Evolutionary conservation across 164 flowering plant genomes (phyloP).

Genomic region (Santalum album): DNA sequence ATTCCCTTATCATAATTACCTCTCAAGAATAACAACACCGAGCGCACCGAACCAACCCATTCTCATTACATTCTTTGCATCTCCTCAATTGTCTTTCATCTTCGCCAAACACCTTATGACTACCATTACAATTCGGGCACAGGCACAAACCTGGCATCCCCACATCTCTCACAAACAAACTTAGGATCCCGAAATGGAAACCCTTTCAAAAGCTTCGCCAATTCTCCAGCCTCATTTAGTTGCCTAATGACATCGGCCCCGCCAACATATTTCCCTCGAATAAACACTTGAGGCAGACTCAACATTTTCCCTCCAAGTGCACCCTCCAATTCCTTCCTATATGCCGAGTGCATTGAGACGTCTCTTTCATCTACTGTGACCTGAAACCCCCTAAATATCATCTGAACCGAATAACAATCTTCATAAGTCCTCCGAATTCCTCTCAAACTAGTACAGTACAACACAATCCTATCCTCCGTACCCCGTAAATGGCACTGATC

Average conservation of each 20-base stretch:
- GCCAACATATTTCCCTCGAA: slow-evolving; percentile 63
- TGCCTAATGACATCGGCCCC: slow-evolving; percentile 76
- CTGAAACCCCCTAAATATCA: slow-evolving; percentile 64
- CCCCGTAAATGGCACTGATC: slow-evolving; percentile 17
- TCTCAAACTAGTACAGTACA: slow-evolving; percentile 75
- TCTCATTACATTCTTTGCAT: slow-evolving; percentile 80
- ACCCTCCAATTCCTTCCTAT: slow-evolving; percentile 50
- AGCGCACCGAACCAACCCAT: slow-evolving; percentile 83
- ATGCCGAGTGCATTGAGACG: slow-evolving; percentile 77
- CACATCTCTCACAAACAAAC: slow-evolving; percentile 60
- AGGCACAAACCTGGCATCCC: slow-evolving; percentile 84
- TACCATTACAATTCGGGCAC: slow-evolving; percentile 69
- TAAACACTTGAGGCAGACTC: slow-evolving; percentile 70
- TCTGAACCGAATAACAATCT: slow-evolving; percentile 63
- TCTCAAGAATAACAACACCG: slow-evolving; percentile 53
- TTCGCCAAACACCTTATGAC: slow-evolving; percentile 68
- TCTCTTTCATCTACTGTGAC: slow-evolving; percentile 83
- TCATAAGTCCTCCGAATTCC: slow-evolving; percentile 84
- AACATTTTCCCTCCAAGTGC: slow-evolving; percentile 37
- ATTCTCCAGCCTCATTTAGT: slow-evolving; percentile 64
- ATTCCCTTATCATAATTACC: not conserved
- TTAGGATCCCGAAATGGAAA: slow-evolving; percentile 35
- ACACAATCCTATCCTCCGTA: slow-evolving; percentile 43
- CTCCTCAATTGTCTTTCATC: slow-evolving; percentile 44
- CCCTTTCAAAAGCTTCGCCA: slow-evolving; percentile 58